Percentiles rank a stretch among this genome's conserved stretches.
Evolutionary conservation across 805 yeast genomes (phyloP).

Genomic region (Suhomyces sp.): DNA sequence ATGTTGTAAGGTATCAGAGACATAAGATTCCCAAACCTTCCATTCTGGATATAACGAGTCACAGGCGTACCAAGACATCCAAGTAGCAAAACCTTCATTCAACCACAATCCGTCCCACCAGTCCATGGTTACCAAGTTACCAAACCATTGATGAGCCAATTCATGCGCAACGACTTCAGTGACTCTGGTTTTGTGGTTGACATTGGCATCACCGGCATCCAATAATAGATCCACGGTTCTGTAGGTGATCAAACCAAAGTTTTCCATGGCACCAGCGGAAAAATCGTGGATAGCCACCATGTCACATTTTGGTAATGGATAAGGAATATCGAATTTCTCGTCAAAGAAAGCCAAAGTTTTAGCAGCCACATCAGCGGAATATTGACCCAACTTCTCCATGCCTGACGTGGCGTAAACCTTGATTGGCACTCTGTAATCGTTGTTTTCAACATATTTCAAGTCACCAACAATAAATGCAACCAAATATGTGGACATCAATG

Average conservation of each 20-base stretch:
- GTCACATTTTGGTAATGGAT: slow-evolving; percentile 78
- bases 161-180: slow-evolving; percentile 87
- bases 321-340: slow-evolving; percentile 67
- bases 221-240: slow-evolving; percentile 72
- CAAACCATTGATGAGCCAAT: slow-evolving; percentile 91
- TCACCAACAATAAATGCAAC: slow-evolving; percentile 84
- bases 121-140: slow-evolving; percentile 86
- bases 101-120: slow-evolving; percentile 92
- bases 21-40: slow-evolving; percentile 85
- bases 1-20: slow-evolving; percentile 69
- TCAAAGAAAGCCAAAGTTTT: slow-evolving; percentile 74
- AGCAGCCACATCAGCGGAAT: slow-evolving; percentile 72
- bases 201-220: slow-evolving; percentile 67
- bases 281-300: slow-evolving; percentile 82
- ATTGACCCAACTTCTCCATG: slow-evolving; percentile 64
- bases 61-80: slow-evolving; percentile 88
- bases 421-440: slow-evolving; percentile 68
- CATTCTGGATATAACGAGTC: slow-evolving; percentile 76
- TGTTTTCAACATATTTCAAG: slow-evolving; percentile 66
- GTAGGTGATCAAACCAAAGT: slow-evolving; percentile 77
- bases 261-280: slow-evolving; percentile 88
- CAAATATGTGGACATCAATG: slow-evolving; percentile 79
- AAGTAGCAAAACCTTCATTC: slow-evolving; percentile 86
- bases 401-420: slow-evolving; percentile 82
- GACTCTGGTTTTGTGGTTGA: slow-evolving; percentile 65